These are phyloP conservation scores for Lepraria neglecta DNA, from an alignment of 495 filamentous ascomycete genomes.

Conservation along the genomic window DNA sequence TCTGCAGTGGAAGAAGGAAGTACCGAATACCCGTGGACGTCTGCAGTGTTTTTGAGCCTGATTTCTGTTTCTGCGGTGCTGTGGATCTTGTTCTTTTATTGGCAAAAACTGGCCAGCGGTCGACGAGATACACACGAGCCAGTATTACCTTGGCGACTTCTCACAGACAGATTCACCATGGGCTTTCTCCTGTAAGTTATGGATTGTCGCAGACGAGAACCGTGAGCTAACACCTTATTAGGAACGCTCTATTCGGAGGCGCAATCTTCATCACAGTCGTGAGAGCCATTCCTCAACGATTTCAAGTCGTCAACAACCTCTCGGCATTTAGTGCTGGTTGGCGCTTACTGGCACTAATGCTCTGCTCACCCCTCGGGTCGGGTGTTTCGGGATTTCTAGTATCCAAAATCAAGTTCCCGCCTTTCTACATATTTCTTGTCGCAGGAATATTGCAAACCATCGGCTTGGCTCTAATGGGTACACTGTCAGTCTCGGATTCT, in stretches of 20 bases:
- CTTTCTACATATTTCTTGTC: constrained; percentile 41
- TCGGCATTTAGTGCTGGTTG: constrained; percentile 37
- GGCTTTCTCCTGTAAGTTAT: constrained; percentile 13
- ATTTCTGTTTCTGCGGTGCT: constrained; percentile 28
- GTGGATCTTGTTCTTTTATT: constrained; percentile 33
- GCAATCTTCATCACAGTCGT: constrained; percentile 48
- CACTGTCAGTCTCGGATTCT: constrained; percentile 26
- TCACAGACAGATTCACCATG: constrained; percentile 22
- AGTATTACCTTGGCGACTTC: constrained; percentile 28
- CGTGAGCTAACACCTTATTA: too few species aligned
- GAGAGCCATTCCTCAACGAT: constrained; percentile 50
- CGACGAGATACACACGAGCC: constrained; percentile 22
- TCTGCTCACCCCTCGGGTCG: constrained; percentile 29
- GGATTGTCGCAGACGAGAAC: too few species aligned
- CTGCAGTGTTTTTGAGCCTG: constrained; percentile 36
- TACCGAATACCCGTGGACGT: constrained; percentile 36
- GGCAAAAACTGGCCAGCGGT: constrained; percentile 29
- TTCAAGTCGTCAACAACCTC: constrained; percentile 47
- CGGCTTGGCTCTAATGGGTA: constrained; percentile 44
- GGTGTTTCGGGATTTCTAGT: constrained; percentile 23
- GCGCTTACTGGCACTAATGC: constrained; percentile 16
- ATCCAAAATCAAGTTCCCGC: constrained; percentile 37
- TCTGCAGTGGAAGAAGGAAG: constrained; percentile 52
- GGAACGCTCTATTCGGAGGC: constrained; percentile 36
- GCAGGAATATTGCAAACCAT: constrained; percentile 40